Base-by-base conservation (phyloP, 2,329 filamentous ascomycete species). In the Calonectria multiphialidica region DNA sequence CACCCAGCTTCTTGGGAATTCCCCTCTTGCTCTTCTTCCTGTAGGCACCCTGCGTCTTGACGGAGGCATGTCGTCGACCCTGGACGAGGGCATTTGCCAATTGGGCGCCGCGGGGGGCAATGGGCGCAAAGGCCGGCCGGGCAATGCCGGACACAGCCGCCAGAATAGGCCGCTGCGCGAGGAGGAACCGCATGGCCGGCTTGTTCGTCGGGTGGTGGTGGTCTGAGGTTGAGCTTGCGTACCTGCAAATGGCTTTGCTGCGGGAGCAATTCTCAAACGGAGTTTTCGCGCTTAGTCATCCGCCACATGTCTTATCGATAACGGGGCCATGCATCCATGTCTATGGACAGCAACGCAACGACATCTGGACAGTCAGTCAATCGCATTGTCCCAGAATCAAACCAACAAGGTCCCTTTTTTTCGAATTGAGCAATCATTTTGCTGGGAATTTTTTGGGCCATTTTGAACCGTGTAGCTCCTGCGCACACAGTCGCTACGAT, bases 1-100 rank as follows among this genome's bases (percentile, higher is more conserved):
- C 96, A 77, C 97, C 97, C 77, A 99, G 87, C 83, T 98, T 95
- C 87, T 98, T 98, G 35, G 89, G 87, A 72, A 91, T 88, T 28
- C 89, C 90, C 81, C 87, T 88, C 83, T 90, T 89, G 79, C 87
- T 87, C 78, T 87, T 87, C 77, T 91, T 81, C 80, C 94, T 97
- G 84, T 93, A 92, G 63, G 90, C 89, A 83, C 91, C 91, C 85
- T 93, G 91, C 53, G 90, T 87, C 81, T 92, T 92, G 81, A 91
- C 89, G 28, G 89, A 86, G 75, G 90, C 90, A 78, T 88, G 85
- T 81, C 90, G 86, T 75, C 87, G 85, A 76, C 89, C 89, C 75
- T 87, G 83, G 12, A 88, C 86, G 66, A 83, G 81, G 63, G 82
- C 81, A 81, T 86, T 86, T 72, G 82, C 82, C 77, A 82, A 75